Conservation (phyloP, 164 flowering plant genomes). For the Berberis thunbergii region DNA sequence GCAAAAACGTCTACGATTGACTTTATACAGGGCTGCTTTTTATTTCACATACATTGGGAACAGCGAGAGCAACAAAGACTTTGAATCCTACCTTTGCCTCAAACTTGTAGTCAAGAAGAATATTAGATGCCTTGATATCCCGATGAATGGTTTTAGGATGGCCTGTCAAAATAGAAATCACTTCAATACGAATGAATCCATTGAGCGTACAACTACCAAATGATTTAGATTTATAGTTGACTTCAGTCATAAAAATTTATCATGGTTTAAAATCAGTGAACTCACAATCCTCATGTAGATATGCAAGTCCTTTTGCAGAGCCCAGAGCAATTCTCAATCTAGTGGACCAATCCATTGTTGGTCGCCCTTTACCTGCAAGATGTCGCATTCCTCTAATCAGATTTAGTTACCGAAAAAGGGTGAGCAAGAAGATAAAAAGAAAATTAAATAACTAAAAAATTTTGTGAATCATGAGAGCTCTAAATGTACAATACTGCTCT, state of each 20-base stretch:
- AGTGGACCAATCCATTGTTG: conserved; percentile 78
- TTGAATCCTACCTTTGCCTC: conserved; percentile 70
- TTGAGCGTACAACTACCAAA: not conserved
- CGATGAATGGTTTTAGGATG: conserved; percentile 97
- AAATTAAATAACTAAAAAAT: too few species aligned
- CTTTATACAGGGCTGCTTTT: not conserved
- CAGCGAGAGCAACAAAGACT: not conserved
- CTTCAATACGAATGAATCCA: not conserved
- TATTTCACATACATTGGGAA: not conserved
- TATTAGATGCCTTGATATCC: conserved; percentile 90
- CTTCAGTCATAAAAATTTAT: too few species aligned
- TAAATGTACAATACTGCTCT: too few species aligned
- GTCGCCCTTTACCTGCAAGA: conserved; percentile 72
- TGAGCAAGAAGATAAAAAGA: not conserved
- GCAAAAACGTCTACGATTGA: not conserved
- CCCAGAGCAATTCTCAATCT: conserved; percentile 83
- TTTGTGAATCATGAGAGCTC: too few species aligned
- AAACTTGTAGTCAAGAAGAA: conserved; percentile 81
- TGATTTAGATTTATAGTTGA: too few species aligned
- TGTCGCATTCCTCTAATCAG: not conserved
- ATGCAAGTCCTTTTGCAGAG: conserved; percentile 94
- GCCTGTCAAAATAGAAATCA: conserved; percentile 37
- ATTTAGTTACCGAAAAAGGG: not conserved
- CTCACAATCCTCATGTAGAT: conserved; percentile 95
- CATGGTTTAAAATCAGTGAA: not conserved